A percentile compares a stretch with the other conserved stretches of the same genome.
Conservation (phyloP, 768 basidiomycete species). For the Austroboletus festivus region DNA sequence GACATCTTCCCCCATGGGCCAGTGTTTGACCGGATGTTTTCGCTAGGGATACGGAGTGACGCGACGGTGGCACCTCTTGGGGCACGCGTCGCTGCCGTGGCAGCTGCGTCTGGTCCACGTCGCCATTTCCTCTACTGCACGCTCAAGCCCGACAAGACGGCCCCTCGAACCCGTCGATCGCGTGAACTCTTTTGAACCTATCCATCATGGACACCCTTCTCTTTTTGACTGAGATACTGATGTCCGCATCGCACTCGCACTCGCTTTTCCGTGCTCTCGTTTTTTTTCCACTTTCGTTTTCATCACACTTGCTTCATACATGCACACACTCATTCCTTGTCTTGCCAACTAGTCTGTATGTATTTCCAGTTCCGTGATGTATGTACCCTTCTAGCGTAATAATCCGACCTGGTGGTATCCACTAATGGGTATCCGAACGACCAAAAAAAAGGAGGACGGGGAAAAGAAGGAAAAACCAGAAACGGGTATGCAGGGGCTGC, state of each 20-base stretch:
- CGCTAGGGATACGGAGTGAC: conserved; percentile 73
- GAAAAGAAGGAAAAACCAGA: neutral
- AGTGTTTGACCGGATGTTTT: conserved; percentile 93
- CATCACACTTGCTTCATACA: neutral
- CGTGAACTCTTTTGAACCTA: conserved; percentile 28
- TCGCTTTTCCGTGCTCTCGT: neutral
- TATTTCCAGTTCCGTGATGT: conserved; percentile 16
- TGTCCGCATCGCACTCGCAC: no score
- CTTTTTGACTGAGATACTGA: no score
- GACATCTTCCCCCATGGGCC: neutral
- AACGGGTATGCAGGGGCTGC: no score
- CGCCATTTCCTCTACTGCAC: conserved; percentile 84
- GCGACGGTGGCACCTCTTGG: conserved; percentile 57
- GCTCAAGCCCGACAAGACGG: conserved; percentile 56
- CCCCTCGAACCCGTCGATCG: conserved; percentile 43
- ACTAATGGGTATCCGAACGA: conserved; percentile 15
- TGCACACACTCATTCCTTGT: neutral
- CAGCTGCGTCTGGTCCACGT: conserved; percentile 68
- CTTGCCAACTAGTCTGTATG: conserved; percentile 10
- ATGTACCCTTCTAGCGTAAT: conserved; percentile 10
- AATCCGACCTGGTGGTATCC: conserved; percentile 4
- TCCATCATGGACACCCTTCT: no score
- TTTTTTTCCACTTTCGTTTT: neutral
- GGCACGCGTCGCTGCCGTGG: conserved; percentile 60
- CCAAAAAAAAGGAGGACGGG: conserved; percentile 1